A percentile compares a stretch with the other conserved stretches of the same genome.
Evolutionary conservation across 257 asterid genomes (phyloP).

Genomic region (Striga asiatica): DNA sequence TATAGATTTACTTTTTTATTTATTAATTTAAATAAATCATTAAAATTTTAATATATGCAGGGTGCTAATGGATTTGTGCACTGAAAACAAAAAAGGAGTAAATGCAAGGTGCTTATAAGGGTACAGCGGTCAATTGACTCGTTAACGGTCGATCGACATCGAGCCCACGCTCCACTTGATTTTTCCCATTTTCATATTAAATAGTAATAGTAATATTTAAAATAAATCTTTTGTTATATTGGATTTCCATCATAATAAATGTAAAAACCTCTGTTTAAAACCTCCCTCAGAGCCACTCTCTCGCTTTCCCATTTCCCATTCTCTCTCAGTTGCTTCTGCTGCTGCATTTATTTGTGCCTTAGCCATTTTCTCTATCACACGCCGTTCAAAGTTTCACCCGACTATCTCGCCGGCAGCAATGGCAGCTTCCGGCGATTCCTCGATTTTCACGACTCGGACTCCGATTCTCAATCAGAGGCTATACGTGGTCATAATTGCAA

Average conservation of each 20-base stretch:
- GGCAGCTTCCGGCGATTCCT: conserved; percentile 33
- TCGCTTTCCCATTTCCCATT: conserved; percentile 9
- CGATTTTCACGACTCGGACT: conserved; percentile 39
- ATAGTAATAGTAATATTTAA: too few relatives aligned
- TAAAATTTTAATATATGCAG: too few relatives aligned
- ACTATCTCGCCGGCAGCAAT: conserved; percentile 29
- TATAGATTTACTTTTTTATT: too few relatives aligned
- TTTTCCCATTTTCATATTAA: neutral
- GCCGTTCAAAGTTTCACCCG: neutral
- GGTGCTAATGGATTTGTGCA: too few relatives aligned
- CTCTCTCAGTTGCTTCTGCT: conserved; percentile 20
- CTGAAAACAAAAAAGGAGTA: too few relatives aligned
- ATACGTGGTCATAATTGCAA: conserved; percentile 42
- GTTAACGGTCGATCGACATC: conserved; percentile 16
- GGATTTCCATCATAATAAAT: conserved; percentile 23
- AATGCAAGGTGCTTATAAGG: too few relatives aligned
- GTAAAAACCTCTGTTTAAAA: too few relatives aligned
- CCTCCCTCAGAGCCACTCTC: conserved; percentile 20
- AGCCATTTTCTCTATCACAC: neutral
- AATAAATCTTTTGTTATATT: neutral
- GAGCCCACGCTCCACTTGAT: conserved; percentile 7
- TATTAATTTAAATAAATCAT: too few relatives aligned
- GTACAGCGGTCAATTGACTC: conserved; percentile 1
- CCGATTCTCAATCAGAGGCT: conserved; percentile 67
- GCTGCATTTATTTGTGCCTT: conserved; percentile 11